Evolutionary conservation across 2,329 filamentous ascomycete species (phyloP).

Genomic region (Mycosphaerelloides madeirae): DNA sequence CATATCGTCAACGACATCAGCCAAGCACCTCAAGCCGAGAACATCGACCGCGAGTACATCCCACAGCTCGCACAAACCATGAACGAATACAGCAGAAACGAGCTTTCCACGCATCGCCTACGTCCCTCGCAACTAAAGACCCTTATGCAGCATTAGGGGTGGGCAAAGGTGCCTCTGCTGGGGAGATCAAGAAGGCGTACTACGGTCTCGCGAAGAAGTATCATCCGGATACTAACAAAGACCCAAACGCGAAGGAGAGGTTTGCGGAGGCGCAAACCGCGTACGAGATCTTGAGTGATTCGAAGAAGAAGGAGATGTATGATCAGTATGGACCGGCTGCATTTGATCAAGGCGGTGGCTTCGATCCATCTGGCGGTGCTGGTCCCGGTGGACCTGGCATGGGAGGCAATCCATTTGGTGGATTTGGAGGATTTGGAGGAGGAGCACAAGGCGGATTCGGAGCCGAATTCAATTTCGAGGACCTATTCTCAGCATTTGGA

Average conservation of each 20-base stretch:
- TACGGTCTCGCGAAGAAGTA: conserved; percentile 97
- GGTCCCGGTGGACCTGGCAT: conserved; percentile 53
- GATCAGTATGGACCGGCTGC: conserved; percentile 86
- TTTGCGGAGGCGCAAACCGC: conserved; percentile 90
- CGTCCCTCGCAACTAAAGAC: conserved; percentile 56
- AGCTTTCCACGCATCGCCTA: conserved; percentile 57
- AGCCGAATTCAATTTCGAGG: conserved; percentile 88
- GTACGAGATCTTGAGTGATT: conserved; percentile 88
- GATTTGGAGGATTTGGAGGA: conserved; percentile 43
- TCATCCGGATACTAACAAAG: conserved; percentile 97
- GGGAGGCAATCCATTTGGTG: conserved; percentile 60
- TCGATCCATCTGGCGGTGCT: conserved; percentile 66
- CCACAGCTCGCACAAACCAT: conserved; percentile 21
- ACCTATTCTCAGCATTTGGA: conserved; percentile 84
- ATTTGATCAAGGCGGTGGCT: conserved; percentile 63
- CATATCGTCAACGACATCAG: conserved; percentile 12
- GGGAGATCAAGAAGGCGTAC: conserved; percentile 97
- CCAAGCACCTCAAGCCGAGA: conserved; percentile 11
- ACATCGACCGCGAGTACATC: conserved; percentile 12
- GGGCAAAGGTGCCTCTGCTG: conserved; percentile 68
- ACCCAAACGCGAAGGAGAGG: conserved; percentile 84
- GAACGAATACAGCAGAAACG: conserved; percentile 24
- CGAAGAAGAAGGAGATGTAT: conserved; percentile 87
- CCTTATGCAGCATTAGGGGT: conserved; percentile 88
- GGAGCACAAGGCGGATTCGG: conserved; percentile 24